Conservation (phyloP, 106 monocot genomes). For the Allium sativum region DNA sequence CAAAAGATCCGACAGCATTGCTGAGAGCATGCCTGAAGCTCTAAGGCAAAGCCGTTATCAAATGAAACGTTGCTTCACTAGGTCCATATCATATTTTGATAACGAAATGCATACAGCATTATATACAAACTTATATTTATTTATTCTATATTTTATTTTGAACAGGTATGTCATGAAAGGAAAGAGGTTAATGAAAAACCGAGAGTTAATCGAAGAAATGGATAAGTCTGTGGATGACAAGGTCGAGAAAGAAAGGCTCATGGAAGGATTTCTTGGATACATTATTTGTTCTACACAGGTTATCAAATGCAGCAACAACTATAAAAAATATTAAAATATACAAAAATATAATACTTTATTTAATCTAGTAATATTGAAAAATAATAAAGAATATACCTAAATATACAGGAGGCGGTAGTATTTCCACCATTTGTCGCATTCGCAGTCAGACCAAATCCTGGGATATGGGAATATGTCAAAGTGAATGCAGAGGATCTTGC, state of each 20-base stretch:
- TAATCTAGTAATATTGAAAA: neutral
- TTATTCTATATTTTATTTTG: neutral
- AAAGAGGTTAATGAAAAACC: conserved; percentile 83
- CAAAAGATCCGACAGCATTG: conserved; percentile 77
- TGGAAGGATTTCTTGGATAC: conserved; percentile 94
- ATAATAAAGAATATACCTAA: neutral
- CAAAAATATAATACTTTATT: neutral
- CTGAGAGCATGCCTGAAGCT: conserved; percentile 85
- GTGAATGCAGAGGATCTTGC: conserved; percentile 62
- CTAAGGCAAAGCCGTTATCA: conserved; percentile 82
- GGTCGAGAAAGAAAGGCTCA: conserved; percentile 60
- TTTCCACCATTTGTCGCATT: conserved; percentile 71
- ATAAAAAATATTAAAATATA: neutral
- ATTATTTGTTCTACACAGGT: conserved; percentile 91
- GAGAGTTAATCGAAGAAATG: conserved; percentile 68
- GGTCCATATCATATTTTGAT: conserved; percentile 17
- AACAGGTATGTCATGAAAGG: conserved; percentile 13
- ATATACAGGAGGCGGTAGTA: conserved; percentile 69
- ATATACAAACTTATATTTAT: neutral
- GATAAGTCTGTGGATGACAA: conserved; percentile 78
- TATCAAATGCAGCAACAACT: neutral
- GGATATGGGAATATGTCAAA: conserved; percentile 91
- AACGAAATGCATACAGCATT: neutral
- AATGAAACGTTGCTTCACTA: conserved; percentile 86
- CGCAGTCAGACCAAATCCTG: conserved; percentile 72